Evolutionary conservation across 148 eudicot species (phyloP), one percentile per base, ranked within the genome.

Genomic region (Pharnaceum exiguum): DNA sequence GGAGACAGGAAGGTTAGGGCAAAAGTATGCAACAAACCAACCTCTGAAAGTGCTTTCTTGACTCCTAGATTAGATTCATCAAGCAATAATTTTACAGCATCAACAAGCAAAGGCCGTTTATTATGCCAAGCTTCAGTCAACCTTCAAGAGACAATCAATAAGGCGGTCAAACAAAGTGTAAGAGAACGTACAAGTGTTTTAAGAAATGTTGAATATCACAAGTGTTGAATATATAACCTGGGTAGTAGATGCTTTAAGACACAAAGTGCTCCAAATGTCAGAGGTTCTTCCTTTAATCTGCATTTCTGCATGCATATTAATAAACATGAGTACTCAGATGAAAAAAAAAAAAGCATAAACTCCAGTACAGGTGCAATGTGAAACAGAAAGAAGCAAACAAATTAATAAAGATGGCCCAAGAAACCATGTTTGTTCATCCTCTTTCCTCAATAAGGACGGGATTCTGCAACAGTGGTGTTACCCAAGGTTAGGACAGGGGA

Each of bases 11-110:
- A 23, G 2, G 30, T 15, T 2, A 44, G 0, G 62, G 24, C 30
- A 37, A 19, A 26, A 59, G 37, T 37, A 66, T 33, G 32, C 33
- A 55, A 31, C 39, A 51, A 63, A 60, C 54, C 60, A 49, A 94
- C 99, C 96, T 94, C 99, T 37, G 99, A 82, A 58, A 94, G 85
- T 64, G 96, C 99, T 78, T 94, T 86, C 42, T 81, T 71, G 51
- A 89, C 85, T 55, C 83, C 95, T 69, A 89, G 69, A 66, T 63
- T 79, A 59, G 80, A 86, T 59, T 86, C 99, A 67, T 89, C 96
- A 36, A 89, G 79, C 73, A 89, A 76, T 56, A 66, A 64, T 62
- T 73, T 89, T 53, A 86, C 95, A 50, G 79, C 81, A 69, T 94
- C 99, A 68, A 89, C 77, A 46, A 94, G 91, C 58, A 74, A 61